Evolutionary conservation across 352 stramenopile genomes (phyloP).

Genomic region (Pythium diclinum): DNA sequence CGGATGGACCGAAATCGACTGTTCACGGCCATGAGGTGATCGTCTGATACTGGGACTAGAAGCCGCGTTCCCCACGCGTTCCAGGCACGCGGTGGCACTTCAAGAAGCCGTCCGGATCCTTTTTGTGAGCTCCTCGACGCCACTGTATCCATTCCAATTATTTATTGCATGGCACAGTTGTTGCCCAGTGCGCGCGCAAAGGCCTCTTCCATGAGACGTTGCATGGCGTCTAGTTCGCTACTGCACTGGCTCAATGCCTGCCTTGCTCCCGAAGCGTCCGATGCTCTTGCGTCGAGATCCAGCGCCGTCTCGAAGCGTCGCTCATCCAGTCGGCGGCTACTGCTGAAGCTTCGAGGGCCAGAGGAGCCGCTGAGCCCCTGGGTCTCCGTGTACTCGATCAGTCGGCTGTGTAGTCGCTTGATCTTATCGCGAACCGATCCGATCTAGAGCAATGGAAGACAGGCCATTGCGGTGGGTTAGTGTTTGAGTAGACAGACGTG

Average conservation of each 20-base stretch:
- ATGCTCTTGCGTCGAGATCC: neutral
- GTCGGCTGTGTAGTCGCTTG: constrained; percentile 5
- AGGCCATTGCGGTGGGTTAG: neutral
- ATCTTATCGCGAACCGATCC: constrained; percentile 19
- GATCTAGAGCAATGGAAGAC: constrained; percentile 11
- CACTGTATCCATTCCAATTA: neutral
- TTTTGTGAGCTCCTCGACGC: neutral
- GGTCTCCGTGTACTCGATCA: constrained; percentile 21
- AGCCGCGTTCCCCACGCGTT: neutral
- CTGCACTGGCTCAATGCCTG: constrained; percentile 21
- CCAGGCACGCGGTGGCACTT: neutral
- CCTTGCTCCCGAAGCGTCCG: neutral
- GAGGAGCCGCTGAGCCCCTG: constrained; percentile 7
- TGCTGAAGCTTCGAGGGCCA: neutral
- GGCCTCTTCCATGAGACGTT: constrained; percentile 27
- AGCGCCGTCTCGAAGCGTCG: neutral
- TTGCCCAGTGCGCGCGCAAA: constrained; percentile 25
- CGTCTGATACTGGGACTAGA: neutral
- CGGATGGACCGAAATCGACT: no score
- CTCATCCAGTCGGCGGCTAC: neutral
- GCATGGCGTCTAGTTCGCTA: constrained; percentile 20
- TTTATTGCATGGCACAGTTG: constrained; percentile 30
- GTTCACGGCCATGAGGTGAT: neutral
- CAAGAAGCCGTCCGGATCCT: neutral
- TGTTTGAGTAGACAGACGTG: neutral